phyloP scores from a whole-genome alignment of 1,284 basidiomycete genomes.

The Xerocomus amazonicus region DNA sequence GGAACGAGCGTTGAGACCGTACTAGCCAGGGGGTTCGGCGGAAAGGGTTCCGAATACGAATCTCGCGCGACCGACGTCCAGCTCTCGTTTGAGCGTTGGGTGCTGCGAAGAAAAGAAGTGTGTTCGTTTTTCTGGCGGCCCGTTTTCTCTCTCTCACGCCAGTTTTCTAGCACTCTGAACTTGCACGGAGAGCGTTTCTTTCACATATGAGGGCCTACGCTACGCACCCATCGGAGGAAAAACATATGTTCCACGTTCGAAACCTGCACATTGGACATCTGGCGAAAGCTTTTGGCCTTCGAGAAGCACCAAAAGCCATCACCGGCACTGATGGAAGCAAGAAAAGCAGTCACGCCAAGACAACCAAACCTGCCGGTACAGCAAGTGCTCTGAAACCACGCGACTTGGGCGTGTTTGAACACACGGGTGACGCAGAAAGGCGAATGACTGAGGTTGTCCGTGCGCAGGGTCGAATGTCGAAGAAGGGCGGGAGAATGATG shows the following conservation, averaged over 20 bases:
- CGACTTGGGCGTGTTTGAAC: slow-evolving; percentile 42
- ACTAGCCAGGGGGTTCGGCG: slow-evolving; percentile 82
- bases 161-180: slow-evolving; percentile 57
- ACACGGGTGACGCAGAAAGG: slow-evolving; percentile 49
- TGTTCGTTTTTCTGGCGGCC: slow-evolving; percentile 20
- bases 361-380: slow-evolving; percentile 5
- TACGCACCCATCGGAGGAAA: slow-evolving; percentile 94
- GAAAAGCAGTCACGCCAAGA: slow-evolving; percentile 22
- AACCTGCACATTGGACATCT: slow-evolving; percentile 94
- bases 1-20: slow-evolving; percentile 69
- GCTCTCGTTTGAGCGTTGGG: slow-evolving; percentile 94
- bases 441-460: slow-evolving; percentile 89
- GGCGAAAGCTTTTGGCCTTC: slow-evolving; percentile 93
- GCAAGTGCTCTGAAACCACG: slow-evolving; percentile 22
- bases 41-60: slow-evolving; percentile 78
- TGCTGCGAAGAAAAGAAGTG: slow-evolving; percentile 71
- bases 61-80: slow-evolving; percentile 94
- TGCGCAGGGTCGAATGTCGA: slow-evolving; percentile 77
- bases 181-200: slow-evolving; percentile 84
- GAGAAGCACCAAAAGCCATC: slow-evolving; percentile 84
- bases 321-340: slow-evolving; percentile 37
- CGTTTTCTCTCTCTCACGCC: background rate
- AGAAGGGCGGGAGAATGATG: slow-evolving; percentile 77
- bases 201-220: slow-evolving; percentile 97
- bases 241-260: slow-evolving; percentile 93